Evolutionary conservation across 768 basidiomycete genomes (phyloP), one percentile per base, ranked within the genome.

Genomic region (Lactarius sanguifluus): DNA sequence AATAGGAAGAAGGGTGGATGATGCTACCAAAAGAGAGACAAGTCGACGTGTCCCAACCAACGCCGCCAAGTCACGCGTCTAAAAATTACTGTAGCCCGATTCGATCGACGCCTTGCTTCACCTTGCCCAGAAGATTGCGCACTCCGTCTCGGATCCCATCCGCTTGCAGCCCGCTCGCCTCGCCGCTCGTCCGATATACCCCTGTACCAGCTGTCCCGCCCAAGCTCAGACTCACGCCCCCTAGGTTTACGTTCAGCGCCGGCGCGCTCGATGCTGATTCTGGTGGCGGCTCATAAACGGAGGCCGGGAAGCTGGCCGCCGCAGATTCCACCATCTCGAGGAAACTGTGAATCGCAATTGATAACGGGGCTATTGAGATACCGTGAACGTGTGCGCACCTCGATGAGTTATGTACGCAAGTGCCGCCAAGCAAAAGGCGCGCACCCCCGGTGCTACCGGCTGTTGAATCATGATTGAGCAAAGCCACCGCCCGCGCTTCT

Each of bases 341-440:
- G 77, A 92, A 97, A 68, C 94, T 96, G 28, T 16, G 34, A 47
- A 40, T 34, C 34, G 57, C 32, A 36, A 36, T 69, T 52, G 56
- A 36, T 50, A 55, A 20, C 47, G 25, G 12, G 64, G 32, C 55
- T 12, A 20, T 23, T 38, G 32, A 15, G 20, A 52, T 55, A 57
- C 38, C 23, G 8, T 30, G 40, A 18, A 30, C 41, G 43, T 20
- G 18, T 20, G 71, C 84, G 45, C 77, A 96, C 94, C 89, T 91
- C 30, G 88, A 88, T 5, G 96, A 97, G 73, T 98, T 98, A 75
- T 97, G 96, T 15, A 99, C 84, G 70, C 90, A 96, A 43, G 95
- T 98, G 18, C 97, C 96, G 1, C 96, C 97, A 4, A 99, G 84
- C 3, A 99, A 76, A 50, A 98, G 78, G 40, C 95, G 83, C 23